Percentiles rank a stretch among this genome's conserved stretches.
These are phyloP conservation scores for Podila horticola DNA, from an alignment of 192 early-diverging fungal species.

Conservation along the genomic window DNA sequence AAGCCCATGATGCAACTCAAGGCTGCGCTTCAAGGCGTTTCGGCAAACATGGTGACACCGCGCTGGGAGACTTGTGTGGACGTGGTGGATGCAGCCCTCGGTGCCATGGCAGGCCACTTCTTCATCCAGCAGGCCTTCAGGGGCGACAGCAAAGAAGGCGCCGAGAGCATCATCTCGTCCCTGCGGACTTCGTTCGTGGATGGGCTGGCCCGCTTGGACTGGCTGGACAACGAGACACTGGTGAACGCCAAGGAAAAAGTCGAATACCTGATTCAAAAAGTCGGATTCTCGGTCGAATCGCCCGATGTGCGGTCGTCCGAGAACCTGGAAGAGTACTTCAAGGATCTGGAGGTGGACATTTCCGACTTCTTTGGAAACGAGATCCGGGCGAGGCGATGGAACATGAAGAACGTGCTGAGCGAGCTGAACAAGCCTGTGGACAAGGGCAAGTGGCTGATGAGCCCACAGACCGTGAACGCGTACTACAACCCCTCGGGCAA, in stretches of 20 bases:
- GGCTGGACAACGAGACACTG: constrained; percentile 55
- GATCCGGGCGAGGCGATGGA: constrained; percentile 13
- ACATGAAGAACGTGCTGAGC: constrained; percentile 13
- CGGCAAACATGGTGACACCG: constrained; percentile 18
- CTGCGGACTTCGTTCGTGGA: constrained; percentile 45
- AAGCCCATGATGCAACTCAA: constrained; percentile 26
- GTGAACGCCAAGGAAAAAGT: constrained; percentile 45
- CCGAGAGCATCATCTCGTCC: constrained; percentile 45
- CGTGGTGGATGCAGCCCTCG: constrained; percentile 31
- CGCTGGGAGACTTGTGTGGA: constrained; percentile 33
- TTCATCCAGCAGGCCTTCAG: constrained; percentile 50
- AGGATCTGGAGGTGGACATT: constrained; percentile 12
- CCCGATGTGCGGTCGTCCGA: constrained; percentile 48
- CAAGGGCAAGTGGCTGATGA: constrained; percentile 41
- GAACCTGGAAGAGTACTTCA: constrained; percentile 49
- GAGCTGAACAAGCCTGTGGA: constrained; percentile 45
- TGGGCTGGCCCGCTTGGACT: constrained; percentile 34
- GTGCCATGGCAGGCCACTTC: constrained; percentile 52
- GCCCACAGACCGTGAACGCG: constrained; percentile 60
- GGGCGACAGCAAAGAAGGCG: constrained; percentile 22
- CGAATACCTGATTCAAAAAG: constrained; percentile 39
- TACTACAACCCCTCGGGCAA: constrained; percentile 52
- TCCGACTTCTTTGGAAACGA: constrained; percentile 54
- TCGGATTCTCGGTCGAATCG: constrained; percentile 50
- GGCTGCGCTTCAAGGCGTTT: constrained; percentile 8